A percentile compares a stretch with the other conserved stretches of the same genome.
These are phyloP conservation scores for Cryphonectria naterciae DNA, from an alignment of 2,329 filamentous ascomycete species.

Conservation along the genomic window DNA sequence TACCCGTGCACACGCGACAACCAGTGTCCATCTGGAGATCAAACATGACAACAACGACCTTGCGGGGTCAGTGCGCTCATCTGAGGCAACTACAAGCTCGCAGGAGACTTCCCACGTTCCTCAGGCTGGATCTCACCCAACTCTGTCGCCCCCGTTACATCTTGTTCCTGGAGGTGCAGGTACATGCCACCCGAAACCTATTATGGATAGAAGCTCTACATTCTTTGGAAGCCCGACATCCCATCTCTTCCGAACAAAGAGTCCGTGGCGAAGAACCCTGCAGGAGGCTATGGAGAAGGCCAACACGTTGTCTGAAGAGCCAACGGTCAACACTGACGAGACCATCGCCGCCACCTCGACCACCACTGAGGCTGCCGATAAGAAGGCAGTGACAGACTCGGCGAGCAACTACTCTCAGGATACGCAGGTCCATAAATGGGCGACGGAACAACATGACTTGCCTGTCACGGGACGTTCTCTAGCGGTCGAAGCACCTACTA, in stretches of 20 bases:
- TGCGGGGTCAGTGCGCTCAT: neutral
- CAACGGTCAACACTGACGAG: slow-evolving; percentile 14
- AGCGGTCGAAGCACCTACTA: slow-evolving; percentile 33
- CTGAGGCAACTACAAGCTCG: neutral
- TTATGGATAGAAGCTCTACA: slow-evolving; percentile 46
- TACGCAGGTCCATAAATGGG: slow-evolving; percentile 31
- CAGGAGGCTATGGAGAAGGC: slow-evolving; percentile 48
- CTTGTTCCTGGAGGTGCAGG: slow-evolving; percentile 13
- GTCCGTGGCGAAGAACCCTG: slow-evolving; percentile 59
- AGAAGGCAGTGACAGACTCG: slow-evolving; percentile 41
- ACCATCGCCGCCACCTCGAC: slow-evolving; percentile 3
- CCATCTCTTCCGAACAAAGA: slow-evolving; percentile 58
- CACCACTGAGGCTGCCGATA: slow-evolving; percentile 44
- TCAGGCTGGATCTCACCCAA: neutral
- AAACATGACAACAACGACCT: neutral
- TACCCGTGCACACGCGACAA: neutral
- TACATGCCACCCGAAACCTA: slow-evolving; percentile 3
- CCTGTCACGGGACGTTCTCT: neutral
- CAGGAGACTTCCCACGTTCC: neutral
- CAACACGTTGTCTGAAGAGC: neutral
- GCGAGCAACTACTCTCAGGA: slow-evolving; percentile 56
- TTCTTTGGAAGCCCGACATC: slow-evolving; percentile 57
- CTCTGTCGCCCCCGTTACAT: slow-evolving; percentile 15
- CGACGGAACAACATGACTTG: slow-evolving; percentile 20
- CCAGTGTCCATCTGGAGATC: neutral